Conservation (phyloP, 345 rosid species). For the Leavenworthia alabamica region DNA sequence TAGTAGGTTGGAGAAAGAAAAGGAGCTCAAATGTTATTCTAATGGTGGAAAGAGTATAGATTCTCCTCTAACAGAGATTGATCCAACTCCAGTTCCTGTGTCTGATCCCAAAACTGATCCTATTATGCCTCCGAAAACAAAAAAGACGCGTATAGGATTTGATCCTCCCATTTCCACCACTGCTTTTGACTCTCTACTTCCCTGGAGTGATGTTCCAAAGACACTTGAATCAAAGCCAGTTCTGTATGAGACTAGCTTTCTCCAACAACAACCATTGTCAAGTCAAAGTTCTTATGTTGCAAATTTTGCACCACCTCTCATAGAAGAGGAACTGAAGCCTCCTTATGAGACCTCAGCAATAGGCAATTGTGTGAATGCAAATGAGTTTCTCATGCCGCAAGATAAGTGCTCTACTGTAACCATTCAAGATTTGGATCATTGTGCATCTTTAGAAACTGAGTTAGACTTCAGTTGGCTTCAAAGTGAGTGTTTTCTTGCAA, state of each 20-base stretch:
- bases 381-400: conserved; percentile 30
- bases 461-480: conserved; percentile 46
- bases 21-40: conserved; percentile 40
- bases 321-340: conserved; percentile 37
- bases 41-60: conserved; percentile 57
- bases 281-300: conserved; percentile 16
- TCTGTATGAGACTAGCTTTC: conserved; percentile 42
- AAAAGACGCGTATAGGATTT: conserved; percentile 38
- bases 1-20: conserved; percentile 70
- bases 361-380: conserved; percentile 23
- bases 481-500: conserved; percentile 40
- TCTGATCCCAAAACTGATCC: conserved; percentile 39
- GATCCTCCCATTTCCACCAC: conserved; percentile 37
- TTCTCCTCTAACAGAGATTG: conserved; percentile 40
- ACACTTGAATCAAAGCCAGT: conserved; percentile 41
- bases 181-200: conserved; percentile 37
- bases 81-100: conserved; percentile 32
- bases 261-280: conserved; percentile 36
- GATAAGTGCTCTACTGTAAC: conserved; percentile 23
- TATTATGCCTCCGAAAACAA: conserved; percentile 28
- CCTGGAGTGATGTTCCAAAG: conserved; percentile 56
- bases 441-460: conserved; percentile 35
- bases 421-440: conserved; percentile 21
- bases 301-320: conserved; percentile 27
- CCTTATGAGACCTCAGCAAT: conserved; percentile 29